A percentile compares a stretch with the other conserved stretches of the same genome.
These are phyloP conservation scores for Penicillium paradoxum DNA, from an alignment of 495 filamentous ascomycete genomes.

Conservation along the genomic window DNA sequence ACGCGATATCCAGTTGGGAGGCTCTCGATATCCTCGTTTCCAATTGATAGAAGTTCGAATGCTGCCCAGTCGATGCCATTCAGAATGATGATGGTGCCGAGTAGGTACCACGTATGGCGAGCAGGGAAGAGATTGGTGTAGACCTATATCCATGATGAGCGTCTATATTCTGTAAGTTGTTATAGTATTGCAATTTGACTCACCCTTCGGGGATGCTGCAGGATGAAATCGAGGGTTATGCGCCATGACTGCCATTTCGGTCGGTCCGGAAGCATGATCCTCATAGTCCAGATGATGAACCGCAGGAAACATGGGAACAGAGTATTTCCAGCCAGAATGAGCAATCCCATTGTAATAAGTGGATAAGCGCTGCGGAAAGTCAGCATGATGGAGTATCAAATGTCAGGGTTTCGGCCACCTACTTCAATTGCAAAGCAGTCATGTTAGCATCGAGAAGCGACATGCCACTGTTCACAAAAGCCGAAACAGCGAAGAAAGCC, in stretches of 20 bases:
- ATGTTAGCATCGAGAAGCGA: slow-evolving; percentile 78
- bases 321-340: slow-evolving; percentile 86
- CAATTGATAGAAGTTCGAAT: slow-evolving; percentile 76
- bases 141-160: slow-evolving; percentile 17
- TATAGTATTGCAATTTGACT: background rate
- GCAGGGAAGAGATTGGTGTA: slow-evolving; percentile 82
- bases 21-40: slow-evolving; percentile 56
- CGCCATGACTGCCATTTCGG: slow-evolving; percentile 45
- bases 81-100: slow-evolving; percentile 64
- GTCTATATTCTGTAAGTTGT: background rate
- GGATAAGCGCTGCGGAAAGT: slow-evolving; percentile 48
- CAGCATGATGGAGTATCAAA: slow-evolving; percentile 2
- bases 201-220: slow-evolving; percentile 70
- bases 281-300: slow-evolving; percentile 66
- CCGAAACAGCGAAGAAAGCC: slow-evolving; percentile 51
- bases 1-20: slow-evolving; percentile 57
- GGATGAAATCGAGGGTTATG: slow-evolving; percentile 72
- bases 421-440: slow-evolving; percentile 44
- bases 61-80: slow-evolving; percentile 79
- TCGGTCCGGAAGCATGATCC: slow-evolving; percentile 40
- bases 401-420: background rate
- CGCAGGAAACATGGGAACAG: slow-evolving; percentile 73
- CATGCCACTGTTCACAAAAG: slow-evolving; percentile 89
- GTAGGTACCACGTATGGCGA: slow-evolving; percentile 74
- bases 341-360: slow-evolving; percentile 65